Conservation (phyloP, 306 rosid species). For the Quercus robur region DNA sequence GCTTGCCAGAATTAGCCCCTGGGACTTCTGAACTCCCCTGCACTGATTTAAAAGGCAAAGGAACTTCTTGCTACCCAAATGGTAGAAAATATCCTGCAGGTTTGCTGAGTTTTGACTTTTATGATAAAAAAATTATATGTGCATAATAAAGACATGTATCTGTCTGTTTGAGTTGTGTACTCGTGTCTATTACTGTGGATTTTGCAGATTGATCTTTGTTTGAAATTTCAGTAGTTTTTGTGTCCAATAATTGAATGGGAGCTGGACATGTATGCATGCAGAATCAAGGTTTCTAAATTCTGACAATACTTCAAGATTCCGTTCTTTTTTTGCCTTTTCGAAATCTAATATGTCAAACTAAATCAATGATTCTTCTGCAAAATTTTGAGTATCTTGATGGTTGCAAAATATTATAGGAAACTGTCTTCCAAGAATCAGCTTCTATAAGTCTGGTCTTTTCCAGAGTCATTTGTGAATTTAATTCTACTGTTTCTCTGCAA, state of each 20-base stretch:
- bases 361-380: not conserved
- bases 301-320: not conserved
- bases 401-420: not conserved
- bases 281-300: not conserved
- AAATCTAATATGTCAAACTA: not conserved
- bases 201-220: not conserved
- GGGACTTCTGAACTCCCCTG: slow-evolving; percentile 22
- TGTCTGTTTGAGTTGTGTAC: not conserved
- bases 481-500: no score
- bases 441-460: no score
- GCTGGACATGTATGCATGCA: not conserved
- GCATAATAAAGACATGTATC: not conserved
- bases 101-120: slow-evolving; percentile 16
- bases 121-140: not conserved
- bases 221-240: not conserved
- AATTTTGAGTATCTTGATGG: not conserved
- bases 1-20: slow-evolving; percentile 18
- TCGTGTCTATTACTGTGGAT: not conserved
- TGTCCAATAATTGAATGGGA: not conserved
- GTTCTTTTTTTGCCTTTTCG: not conserved
- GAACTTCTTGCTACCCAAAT: slow-evolving; percentile 14
- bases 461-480: no score
- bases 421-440: not conserved
- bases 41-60: slow-evolving; percentile 10
- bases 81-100: slow-evolving; percentile 35